Evolutionary conservation across 805 yeast genomes (phyloP).

Genomic region (Helenozyma rhizophorensis): DNA sequence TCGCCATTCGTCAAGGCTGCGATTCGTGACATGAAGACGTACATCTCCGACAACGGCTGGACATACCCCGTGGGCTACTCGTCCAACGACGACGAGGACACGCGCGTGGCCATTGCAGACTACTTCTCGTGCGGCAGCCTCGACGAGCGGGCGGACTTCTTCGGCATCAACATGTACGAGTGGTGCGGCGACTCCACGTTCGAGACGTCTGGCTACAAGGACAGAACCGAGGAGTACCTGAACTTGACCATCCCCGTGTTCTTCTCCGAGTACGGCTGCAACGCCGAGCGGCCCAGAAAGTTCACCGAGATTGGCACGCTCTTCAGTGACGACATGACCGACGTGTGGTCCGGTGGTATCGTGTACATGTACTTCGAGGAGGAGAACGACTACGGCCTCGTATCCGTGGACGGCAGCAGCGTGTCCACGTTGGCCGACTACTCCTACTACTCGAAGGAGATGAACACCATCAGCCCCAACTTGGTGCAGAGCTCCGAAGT

Average conservation of each 20-base stretch:
- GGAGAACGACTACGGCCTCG: slow-evolving; percentile 77
- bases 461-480: slow-evolving; percentile 43
- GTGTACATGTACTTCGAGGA: slow-evolving; percentile 90
- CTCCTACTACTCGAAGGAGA: slow-evolving; percentile 22
- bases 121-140: slow-evolving; percentile 79
- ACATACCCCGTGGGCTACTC: slow-evolving; percentile 92
- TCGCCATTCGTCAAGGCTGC: slow-evolving; percentile 97
- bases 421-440: slow-evolving; percentile 64
- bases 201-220: slow-evolving; percentile 60
- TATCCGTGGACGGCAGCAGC: slow-evolving; percentile 43
- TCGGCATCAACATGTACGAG: slow-evolving; percentile 83
- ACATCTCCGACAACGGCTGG: slow-evolving; percentile 52
- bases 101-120: slow-evolving; percentile 74
- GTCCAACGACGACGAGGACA: slow-evolving; percentile 80
- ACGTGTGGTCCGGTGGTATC: slow-evolving; percentile 92
- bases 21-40: slow-evolving; percentile 78
- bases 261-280: slow-evolving; percentile 90
- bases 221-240: slow-evolving; percentile 65
- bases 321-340: slow-evolving; percentile 69
- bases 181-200: slow-evolving; percentile 75
- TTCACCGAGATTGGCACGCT: slow-evolving; percentile 72
- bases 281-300: slow-evolving; percentile 63
- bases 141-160: slow-evolving; percentile 67
- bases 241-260: slow-evolving; percentile 76
- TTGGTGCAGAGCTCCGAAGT: slow-evolving; percentile 20